Conservation (phyloP, 2,329 filamentous ascomycete genomes). For the Cladosporium sp. region DNA sequence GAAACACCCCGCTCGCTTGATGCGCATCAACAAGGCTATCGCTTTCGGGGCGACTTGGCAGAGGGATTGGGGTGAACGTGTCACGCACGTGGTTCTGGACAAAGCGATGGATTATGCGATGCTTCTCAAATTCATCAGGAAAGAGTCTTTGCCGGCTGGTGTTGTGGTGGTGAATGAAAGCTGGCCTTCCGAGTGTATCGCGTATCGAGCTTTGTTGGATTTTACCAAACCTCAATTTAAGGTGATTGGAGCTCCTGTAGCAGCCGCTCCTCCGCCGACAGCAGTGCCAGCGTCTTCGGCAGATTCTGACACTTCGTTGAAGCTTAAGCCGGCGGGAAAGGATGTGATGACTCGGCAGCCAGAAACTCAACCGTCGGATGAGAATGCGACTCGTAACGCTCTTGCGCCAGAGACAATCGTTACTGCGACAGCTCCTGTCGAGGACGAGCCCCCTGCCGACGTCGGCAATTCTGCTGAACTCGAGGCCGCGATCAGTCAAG, state of each 20-base stretch:
- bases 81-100: slow-evolving; percentile 79
- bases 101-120: slow-evolving; percentile 58
- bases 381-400: not conserved
- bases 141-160: slow-evolving; percentile 40
- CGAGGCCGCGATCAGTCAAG: slow-evolving; percentile 57
- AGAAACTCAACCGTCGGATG: slow-evolving; percentile 28
- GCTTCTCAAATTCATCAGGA: slow-evolving; percentile 52
- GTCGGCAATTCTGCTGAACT: slow-evolving; percentile 46
- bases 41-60: slow-evolving; percentile 72
- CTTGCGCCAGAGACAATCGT: not conserved
- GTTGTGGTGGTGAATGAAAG: slow-evolving; percentile 46
- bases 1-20: slow-evolving; percentile 57
- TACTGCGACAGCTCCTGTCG: not conserved
- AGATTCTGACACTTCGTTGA: slow-evolving; percentile 35
- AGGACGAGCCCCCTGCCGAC: not conserved
- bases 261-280: not conserved
- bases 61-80: slow-evolving; percentile 44
- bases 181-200: slow-evolving; percentile 40
- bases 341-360: slow-evolving; percentile 33
- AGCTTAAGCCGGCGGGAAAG: slow-evolving; percentile 45
- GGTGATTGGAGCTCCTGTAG: slow-evolving; percentile 31
- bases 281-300: slow-evolving; percentile 12
- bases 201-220: slow-evolving; percentile 40
- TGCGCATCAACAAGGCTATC: slow-evolving; percentile 67
- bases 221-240: slow-evolving; percentile 53